Base-by-base conservation (phyloP, 495 filamentous ascomycete species). In the Collariella sp. region DNA sequence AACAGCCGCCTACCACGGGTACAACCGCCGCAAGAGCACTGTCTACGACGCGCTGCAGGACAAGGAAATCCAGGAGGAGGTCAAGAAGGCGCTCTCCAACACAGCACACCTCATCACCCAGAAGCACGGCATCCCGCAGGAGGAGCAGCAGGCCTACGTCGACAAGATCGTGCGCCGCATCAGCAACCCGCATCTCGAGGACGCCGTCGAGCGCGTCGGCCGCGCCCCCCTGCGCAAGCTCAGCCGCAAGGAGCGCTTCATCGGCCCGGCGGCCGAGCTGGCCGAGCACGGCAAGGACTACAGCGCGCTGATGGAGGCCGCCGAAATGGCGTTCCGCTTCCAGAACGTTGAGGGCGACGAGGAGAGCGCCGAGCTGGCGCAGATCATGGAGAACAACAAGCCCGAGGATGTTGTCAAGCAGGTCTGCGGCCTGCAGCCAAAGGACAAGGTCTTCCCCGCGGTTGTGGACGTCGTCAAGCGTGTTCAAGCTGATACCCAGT, bases 1-100 rank as follows among this genome's bases (percentile, higher is more conserved):
- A 44, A 90, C 90, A n/a, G 89, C 91, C 22, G 93, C 93, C 48
- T 98, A 97, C 80, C 90, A 89, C 70, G 93, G 93, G 40, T 83
- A 93, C 76, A 73, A 86, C 66, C 80, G 81, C 34, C 81, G 85
- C 52, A 95, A 93, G 77, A 75, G 78, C 63, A 90, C 83, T 31
- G 89, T 98, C 55, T 87, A 91, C 61, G 91, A 97, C 53, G 84
- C 88, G 12, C 73, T 96, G 48, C 75, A 77, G 29, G 78, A 81
- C 48, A 59, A 67, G 51, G 75, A 79, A 58, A 91, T 96, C 66
- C 79, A 83, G 61, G 74, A 77, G 23, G 81, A 85, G 50, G 93
- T 96, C 35, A 81, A 79, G 52, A 79, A 80, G 46, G 84, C 83
- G 22, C 79, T 96, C 58, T 72, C 78, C 48, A 88, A 96, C 75